A percentile compares a stretch with the other conserved stretches of the same genome.
Evolutionary conservation across 306 rosid genomes (phyloP).

Genomic region (Lathyrus sativus): DNA sequence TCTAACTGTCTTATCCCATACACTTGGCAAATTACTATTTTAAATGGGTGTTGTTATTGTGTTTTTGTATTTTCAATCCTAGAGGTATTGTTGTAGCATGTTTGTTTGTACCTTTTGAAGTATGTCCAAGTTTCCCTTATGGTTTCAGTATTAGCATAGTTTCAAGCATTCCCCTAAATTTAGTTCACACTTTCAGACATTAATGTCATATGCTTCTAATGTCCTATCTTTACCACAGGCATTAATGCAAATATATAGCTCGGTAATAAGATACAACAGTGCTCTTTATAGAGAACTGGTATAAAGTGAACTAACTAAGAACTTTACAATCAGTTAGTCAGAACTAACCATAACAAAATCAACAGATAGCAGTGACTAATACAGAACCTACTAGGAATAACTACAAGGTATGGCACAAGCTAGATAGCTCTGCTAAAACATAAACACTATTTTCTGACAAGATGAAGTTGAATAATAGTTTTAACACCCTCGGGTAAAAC

Average conservation of each 20-base stretch:
- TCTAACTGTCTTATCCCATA: constrained; percentile 4
- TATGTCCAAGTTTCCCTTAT: constrained; percentile 18
- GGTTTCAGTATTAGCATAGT: constrained; percentile 22
- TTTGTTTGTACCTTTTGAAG: neutral
- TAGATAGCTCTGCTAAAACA: constrained; percentile 5
- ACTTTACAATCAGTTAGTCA: neutral
- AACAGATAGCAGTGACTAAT: neutral
- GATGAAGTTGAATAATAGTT: neutral
- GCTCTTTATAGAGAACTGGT: neutral
- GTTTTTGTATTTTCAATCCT: constrained; percentile 4
- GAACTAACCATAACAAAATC: constrained; percentile 1
- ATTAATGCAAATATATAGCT: constrained; percentile 4
- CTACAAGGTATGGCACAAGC: neutral
- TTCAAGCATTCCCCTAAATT: neutral
- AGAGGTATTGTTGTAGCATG: neutral
- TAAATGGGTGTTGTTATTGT: constrained; percentile 17
- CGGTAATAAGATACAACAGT: neutral
- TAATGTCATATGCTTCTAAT: neutral
- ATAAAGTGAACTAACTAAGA: neutral
- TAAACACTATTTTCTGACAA: constrained; percentile 6
- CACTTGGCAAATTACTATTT: constrained; percentile 10
- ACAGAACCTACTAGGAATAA: neutral
- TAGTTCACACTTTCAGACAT: neutral
- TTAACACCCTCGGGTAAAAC: constrained; percentile 2
- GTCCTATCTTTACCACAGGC: constrained; percentile 1